Evolutionary conservation across 148 eudicot species (phyloP), one percentile per base, ranked within the genome.

Genomic region (Rhododendron williamsianum): DNA sequence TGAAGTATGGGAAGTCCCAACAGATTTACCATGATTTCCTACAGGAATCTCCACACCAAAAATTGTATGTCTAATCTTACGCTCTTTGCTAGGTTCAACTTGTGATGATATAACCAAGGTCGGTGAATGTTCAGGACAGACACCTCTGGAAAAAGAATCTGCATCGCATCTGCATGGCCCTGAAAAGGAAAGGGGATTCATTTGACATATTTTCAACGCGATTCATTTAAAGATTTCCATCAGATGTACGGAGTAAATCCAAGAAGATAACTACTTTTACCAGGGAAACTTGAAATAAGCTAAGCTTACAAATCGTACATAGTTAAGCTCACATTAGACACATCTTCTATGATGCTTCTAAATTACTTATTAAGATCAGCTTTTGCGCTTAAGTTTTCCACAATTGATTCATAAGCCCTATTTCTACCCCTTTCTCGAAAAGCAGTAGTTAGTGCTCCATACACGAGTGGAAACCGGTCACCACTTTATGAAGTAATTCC

Each of bases 31-130:
- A 51, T 83, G 83, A 56, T 73, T 80, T 78, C 69, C 90, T 86
- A 82, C 89, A 36, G 77, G 43, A 85, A 91, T 84, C 86, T 91
- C 91, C 60, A 91, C 87, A 11, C 91, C 91, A 83, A 90, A 91
- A 41, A 91, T 78, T 36, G 51, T 91, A 86, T 80, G 87, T 87
- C 74, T 90, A 21, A 49, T 85, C 83, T 13, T 51, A 45, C 58
- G 78, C 36, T 65, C 81, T 83, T 58, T 80, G 76, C 87, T 52
- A 13, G 84, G 85, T 76, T 80, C 88, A 46, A 21, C 78, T 48
- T 45, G 33, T 33, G 80, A 69, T 81, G 76, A 80, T 83, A 78
- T 76, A 27, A 82, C 65, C 41, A 56, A 54, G 38, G 78, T 41
- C 33, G 43, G 33, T 52, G 86, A 80, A 38, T 83, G 38, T 8